A percentile compares a stretch with the other conserved stretches of the same genome.
Conservation (phyloP, 2,329 filamentous ascomycete genomes). For the Pseudogymnoascus verrucosus region DNA sequence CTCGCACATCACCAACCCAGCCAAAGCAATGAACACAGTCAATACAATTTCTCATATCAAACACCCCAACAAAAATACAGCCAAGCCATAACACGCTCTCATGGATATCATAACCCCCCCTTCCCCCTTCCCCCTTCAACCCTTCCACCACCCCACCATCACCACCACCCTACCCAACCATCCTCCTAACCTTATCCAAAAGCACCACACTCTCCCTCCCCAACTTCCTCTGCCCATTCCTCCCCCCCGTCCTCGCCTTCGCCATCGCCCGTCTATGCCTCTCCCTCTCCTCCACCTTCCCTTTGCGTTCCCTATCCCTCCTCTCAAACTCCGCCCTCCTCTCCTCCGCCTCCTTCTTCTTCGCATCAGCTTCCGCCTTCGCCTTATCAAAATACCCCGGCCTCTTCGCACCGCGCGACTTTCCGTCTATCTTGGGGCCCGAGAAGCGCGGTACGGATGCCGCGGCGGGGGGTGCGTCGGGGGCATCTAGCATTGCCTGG, state of each 20-base stretch:
- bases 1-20: not conserved
- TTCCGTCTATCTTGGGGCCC: not conserved
- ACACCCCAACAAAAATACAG: not conserved
- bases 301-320: slow-evolving; percentile 44
- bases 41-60: not conserved
- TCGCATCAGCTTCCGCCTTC: slow-evolving; percentile 33
- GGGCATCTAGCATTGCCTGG: slow-evolving; percentile 47
- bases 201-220: slow-evolving; percentile 61
- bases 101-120: not conserved
- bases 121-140: not conserved
- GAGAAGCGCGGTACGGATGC: slow-evolving; percentile 11
- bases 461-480: slow-evolving; percentile 17
- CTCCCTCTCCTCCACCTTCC: slow-evolving; percentile 54
- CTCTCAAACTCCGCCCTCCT: slow-evolving; percentile 40
- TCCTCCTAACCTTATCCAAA: slow-evolving; percentile 53
- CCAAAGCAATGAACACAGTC: not conserved
- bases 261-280: slow-evolving; percentile 39
- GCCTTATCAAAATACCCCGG: slow-evolving; percentile 32
- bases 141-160: too few relatives aligned
- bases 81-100: not conserved
- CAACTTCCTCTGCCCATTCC: slow-evolving; percentile 58
- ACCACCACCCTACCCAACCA: slow-evolving; percentile 19
- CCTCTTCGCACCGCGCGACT: slow-evolving; percentile 20
- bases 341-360: slow-evolving; percentile 49
- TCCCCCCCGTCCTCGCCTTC: slow-evolving; percentile 42